These are phyloP conservation scores for Umbellularia californica DNA, from an alignment of 164 flowering plant species.

Conservation along the genomic window DNA sequence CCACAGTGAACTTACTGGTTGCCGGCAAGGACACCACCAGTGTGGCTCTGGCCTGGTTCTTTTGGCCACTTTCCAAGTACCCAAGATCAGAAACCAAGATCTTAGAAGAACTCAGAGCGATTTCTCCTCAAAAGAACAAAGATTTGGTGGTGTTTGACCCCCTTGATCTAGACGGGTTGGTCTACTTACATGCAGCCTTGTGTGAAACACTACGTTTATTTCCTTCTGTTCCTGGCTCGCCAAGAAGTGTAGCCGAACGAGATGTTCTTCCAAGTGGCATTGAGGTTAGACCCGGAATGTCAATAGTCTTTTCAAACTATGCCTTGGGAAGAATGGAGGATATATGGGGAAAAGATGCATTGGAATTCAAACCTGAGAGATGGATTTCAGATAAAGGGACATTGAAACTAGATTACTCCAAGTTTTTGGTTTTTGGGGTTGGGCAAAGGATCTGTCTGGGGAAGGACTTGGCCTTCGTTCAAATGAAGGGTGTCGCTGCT, in stretches of 20 bases:
- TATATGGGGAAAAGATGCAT: constrained; percentile 50
- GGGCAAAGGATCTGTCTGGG: constrained; percentile 45
- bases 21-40: constrained; percentile 35
- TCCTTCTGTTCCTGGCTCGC: constrained; percentile 38
- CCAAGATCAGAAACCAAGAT: constrained; percentile 30
- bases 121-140: background rate
- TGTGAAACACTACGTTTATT: constrained; percentile 40
- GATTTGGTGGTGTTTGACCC: too few species aligned
- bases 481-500: constrained; percentile 33
- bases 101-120: constrained; percentile 20
- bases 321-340: constrained; percentile 37
- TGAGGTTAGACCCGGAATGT: constrained; percentile 14
- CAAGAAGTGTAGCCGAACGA: constrained; percentile 12
- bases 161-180: constrained; percentile 13
- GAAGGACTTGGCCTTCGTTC: constrained; percentile 30
- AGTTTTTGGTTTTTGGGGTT: constrained; percentile 25
- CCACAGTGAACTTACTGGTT: constrained; percentile 18
- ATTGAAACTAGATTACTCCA: constrained; percentile 22
- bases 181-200: constrained; percentile 37
- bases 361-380: constrained; percentile 45
- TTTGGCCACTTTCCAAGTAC: constrained; percentile 27
- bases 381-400: constrained; percentile 33
- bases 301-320: constrained; percentile 16
- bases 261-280: constrained; percentile 45
- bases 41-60: constrained; percentile 39